These are phyloP conservation scores for Ammopiptanthus mongolicus DNA, from an alignment of 306 rosid species.

Conservation along the genomic window DNA sequence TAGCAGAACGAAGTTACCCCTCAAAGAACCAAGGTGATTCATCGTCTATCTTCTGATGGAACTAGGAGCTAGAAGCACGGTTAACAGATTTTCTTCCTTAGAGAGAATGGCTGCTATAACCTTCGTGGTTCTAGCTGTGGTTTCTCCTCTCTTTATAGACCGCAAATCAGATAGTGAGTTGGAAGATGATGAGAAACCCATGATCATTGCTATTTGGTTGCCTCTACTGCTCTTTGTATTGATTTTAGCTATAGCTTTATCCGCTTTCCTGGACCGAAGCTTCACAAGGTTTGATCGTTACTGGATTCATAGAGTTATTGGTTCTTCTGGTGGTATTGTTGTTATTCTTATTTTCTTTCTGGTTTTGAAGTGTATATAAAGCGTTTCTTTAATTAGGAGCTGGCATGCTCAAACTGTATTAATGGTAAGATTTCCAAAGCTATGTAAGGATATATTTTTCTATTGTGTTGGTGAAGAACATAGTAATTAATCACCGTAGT, in stretches of 20 bases:
- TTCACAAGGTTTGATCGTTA: constrained; percentile 62
- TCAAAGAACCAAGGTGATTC: not conserved
- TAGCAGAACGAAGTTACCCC: not conserved
- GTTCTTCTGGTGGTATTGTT: constrained; percentile 78
- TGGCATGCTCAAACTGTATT: constrained; percentile 27
- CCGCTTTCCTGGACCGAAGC: constrained; percentile 49
- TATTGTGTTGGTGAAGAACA: not conserved
- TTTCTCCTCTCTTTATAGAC: constrained; percentile 78
- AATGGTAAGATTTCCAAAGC: not conserved
- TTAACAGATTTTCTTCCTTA: constrained; percentile 49
- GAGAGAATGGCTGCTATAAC: constrained; percentile 54
- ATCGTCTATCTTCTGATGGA: constrained; percentile 36
- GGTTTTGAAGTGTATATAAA: constrained; percentile 68
- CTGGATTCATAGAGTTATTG: constrained; percentile 87
- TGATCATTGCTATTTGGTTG: constrained; percentile 39
- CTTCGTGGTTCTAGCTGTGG: constrained; percentile 64
- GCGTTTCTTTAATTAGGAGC: constrained; percentile 36
- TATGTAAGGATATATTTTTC: not conserved
- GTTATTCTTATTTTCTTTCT: constrained; percentile 65
- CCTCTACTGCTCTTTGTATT: constrained; percentile 60
- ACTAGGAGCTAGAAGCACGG: constrained; percentile 36
- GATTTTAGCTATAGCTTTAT: constrained; percentile 48
- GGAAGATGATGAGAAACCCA: constrained; percentile 47
- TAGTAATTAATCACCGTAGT: not conserved
- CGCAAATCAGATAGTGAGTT: constrained; percentile 37